A percentile compares a stretch with the other conserved stretches of the same genome.
These are phyloP conservation scores for Porpolomopsis calyptriformis DNA, from an alignment of 768 basidiomycete genomes.

Conservation along the genomic window DNA sequence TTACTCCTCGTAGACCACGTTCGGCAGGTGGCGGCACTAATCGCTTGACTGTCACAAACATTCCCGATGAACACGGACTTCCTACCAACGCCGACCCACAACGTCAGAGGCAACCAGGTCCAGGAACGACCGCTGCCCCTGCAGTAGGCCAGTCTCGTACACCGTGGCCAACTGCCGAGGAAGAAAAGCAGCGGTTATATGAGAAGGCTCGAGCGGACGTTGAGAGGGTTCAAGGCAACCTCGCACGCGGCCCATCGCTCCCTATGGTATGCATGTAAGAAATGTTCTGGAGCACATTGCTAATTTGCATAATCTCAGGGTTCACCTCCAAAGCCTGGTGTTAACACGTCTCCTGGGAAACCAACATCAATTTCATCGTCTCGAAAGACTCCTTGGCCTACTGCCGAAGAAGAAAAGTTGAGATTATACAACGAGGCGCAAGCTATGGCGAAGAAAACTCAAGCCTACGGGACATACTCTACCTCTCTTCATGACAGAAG, in stretches of 20 bases:
- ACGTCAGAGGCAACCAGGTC: background rate
- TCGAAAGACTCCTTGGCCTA: constrained; percentile 36
- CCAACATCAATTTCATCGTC: constrained; percentile 12
- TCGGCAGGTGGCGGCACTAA: constrained; percentile 17
- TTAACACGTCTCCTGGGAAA: constrained; percentile 9
- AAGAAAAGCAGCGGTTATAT: constrained; percentile 60
- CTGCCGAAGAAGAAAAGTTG: constrained; percentile 70
- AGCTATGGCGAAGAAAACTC: constrained; percentile 50
- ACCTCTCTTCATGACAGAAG: constrained; percentile 19
- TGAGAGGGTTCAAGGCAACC: constrained; percentile 39
- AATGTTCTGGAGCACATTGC: background rate
- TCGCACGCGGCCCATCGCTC: constrained; percentile 13
- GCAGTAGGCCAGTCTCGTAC: background rate
- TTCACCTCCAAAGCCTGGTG: constrained; percentile 24
- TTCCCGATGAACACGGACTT: constrained; percentile 16
- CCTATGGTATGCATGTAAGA: background rate
- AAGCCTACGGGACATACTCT: constrained; percentile 27
- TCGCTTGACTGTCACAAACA: constrained; percentile 34
- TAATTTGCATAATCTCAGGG: background rate
- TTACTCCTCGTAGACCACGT: constrained; percentile 16
- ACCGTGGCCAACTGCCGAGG: constrained; percentile 46
- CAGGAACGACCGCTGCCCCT: constrained; percentile 16
- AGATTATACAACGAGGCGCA: constrained; percentile 61
- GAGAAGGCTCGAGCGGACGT: constrained; percentile 54
- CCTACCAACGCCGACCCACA: constrained; percentile 7